Conservation (phyloP, 139 green algal species). For the Pleodorina starrii region DNA sequence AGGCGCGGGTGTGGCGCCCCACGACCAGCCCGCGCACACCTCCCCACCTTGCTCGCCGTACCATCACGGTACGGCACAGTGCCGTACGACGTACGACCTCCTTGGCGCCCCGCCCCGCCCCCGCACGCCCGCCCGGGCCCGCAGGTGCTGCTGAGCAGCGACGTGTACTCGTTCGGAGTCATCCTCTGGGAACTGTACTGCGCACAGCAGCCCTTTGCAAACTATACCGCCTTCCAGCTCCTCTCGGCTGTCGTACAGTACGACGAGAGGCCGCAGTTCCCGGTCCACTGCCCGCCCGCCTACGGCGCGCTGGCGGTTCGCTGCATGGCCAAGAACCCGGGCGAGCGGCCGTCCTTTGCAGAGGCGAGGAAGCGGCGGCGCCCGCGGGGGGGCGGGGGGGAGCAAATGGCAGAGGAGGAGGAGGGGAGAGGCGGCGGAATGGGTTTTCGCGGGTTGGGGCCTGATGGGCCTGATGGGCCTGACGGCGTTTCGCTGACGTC, state of each 20-base stretch:
- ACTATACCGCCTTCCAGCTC: slow-evolving; percentile 43
- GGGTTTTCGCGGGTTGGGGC: no score
- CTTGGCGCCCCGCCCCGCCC: no score
- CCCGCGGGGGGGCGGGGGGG: no score
- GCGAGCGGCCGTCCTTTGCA: slow-evolving; percentile 49
- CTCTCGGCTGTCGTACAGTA: slow-evolving; percentile 48
- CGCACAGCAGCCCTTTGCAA: slow-evolving; percentile 47
- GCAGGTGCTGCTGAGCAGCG: slow-evolving; percentile 24
- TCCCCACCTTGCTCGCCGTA: no score
- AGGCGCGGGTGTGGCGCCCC: no score
- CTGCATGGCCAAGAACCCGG: slow-evolving; percentile 44
- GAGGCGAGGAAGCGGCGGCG: no score
- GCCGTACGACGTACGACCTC: no score
- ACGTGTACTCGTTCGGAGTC: slow-evolving; percentile 50
- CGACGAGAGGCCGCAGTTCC: slow-evolving; percentile 52
- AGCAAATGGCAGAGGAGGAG: no score
- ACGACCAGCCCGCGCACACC: no score
- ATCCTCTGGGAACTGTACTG: slow-evolving; percentile 54
- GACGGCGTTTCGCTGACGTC: background rate
- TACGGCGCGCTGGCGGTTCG: slow-evolving; percentile 12
- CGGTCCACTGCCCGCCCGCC: slow-evolving; percentile 11
- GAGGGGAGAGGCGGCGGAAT: no score
- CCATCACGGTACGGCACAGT: no score
- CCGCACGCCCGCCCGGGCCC: no score
- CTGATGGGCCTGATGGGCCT: background rate